Evolutionary conservation across 441 rosid species (phyloP).

Genomic region (Gossypium gossypioides): DNA sequence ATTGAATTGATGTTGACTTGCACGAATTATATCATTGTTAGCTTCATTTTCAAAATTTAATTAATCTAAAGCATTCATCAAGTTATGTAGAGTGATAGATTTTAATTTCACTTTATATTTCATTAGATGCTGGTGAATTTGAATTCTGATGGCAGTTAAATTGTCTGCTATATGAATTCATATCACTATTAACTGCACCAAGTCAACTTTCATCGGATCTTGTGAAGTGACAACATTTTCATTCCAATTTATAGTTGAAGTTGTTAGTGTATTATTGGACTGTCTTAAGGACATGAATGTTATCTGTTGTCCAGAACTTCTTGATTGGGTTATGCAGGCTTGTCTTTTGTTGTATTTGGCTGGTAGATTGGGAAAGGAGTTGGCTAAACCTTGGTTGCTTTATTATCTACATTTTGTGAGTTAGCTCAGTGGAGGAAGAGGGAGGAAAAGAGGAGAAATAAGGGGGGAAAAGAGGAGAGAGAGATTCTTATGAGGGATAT

Average conservation of each 20-base stretch:
- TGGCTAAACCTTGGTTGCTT: neutral
- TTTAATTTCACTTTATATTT: neutral
- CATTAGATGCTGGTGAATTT: neutral
- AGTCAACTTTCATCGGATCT: neutral
- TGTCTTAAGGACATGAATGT: neutral
- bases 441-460: neutral
- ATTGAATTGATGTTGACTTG: neutral
- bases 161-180: neutral
- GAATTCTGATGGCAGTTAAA: neutral
- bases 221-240: slow-evolving; percentile 3
- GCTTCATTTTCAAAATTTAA: neutral
- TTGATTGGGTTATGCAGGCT: neutral
- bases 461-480: neutral
- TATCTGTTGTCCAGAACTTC: neutral
- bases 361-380: neutral
- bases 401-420: neutral
- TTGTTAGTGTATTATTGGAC: neutral
- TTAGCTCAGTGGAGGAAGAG: neutral
- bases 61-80: neutral
- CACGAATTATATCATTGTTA: neutral
- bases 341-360: neutral
- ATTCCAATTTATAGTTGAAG: neutral
- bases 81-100: neutral
- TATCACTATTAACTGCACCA: neutral
- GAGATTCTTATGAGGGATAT: neutral